Evolutionary conservation across 2,329 filamentous ascomycete species (phyloP).

Genomic region (Leptographium galeiforme): DNA sequence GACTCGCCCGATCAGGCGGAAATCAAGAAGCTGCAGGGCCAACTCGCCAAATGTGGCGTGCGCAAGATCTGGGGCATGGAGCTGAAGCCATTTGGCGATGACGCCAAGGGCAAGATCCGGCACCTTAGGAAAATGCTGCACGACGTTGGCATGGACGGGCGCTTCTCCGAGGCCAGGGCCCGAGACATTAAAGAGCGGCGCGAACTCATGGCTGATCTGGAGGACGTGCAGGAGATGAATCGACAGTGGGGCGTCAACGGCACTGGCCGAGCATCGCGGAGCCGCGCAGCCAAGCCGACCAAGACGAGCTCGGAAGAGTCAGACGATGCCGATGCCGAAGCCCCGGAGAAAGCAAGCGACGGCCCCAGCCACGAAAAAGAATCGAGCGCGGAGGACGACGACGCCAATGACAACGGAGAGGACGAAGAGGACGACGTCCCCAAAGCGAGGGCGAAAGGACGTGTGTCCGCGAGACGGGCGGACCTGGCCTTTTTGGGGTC

Average conservation of each 20-base stretch:
- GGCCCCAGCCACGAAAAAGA: conserved; percentile 16
- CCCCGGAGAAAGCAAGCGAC: background rate
- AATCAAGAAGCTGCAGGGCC: conserved; percentile 77
- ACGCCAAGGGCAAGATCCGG: conserved; percentile 64
- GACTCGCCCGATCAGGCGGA: conserved; percentile 55
- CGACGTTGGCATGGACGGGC: conserved; percentile 76
- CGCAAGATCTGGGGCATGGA: conserved; percentile 86
- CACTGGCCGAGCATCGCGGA: conserved; percentile 28
- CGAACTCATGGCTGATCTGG: conserved; percentile 72
- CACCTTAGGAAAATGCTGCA: conserved; percentile 68
- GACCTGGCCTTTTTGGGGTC: conserved; percentile 49
- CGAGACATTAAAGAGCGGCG: conserved; percentile 75
- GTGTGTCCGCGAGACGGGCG: conserved; percentile 31
- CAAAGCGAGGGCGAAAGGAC: conserved; percentile 24
- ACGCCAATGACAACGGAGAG: background rate
- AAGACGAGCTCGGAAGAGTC: conserved; percentile 11
- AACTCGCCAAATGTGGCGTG: conserved; percentile 80
- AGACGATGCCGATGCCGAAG: conserved; percentile 4
- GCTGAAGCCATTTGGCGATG: conserved; percentile 58
- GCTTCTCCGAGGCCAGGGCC: conserved; percentile 76
- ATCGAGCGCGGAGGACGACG: conserved; percentile 1
- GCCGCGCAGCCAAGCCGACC: conserved; percentile 15
- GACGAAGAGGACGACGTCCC: conserved; percentile 15
- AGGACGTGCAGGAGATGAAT: conserved; percentile 72
- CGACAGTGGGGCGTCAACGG: conserved; percentile 55